Evolutionary conservation across 2,329 filamentous ascomycete species (phyloP).

Genomic region (Hansfordia pulvinata): DNA sequence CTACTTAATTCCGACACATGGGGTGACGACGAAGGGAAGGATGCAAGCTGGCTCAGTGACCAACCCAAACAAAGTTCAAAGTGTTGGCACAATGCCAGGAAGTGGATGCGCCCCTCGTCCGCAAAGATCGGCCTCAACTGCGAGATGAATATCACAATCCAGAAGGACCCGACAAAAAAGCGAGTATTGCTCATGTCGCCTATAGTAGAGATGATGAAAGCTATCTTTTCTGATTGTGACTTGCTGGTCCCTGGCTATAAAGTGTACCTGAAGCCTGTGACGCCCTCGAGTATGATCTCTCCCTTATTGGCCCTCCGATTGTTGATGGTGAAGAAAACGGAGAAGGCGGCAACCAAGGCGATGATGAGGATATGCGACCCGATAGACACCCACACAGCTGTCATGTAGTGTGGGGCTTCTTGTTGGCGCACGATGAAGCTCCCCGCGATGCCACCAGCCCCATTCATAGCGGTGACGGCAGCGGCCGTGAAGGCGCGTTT

Average conservation of each 20-base stretch:
- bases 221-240: too few species aligned
- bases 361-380: constrained; percentile 49
- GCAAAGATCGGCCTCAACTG: too few species aligned
- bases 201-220: too few species aligned
- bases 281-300: constrained; percentile 33
- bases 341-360: constrained; percentile 33
- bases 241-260: constrained; percentile 6
- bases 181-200: background rate
- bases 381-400: constrained; percentile 55
- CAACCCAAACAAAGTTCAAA: too few species aligned
- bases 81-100: too few species aligned
- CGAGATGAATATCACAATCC: too few species aligned
- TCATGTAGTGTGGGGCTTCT: constrained; percentile 49
- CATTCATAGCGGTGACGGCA: constrained; percentile 45
- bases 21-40: too few species aligned
- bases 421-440: constrained; percentile 49
- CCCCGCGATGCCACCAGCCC: constrained; percentile 49
- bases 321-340: constrained; percentile 34
- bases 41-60: too few species aligned
- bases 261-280: constrained; percentile 17
- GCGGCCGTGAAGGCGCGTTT: constrained; percentile 49
- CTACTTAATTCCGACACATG: too few species aligned
- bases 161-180: background rate
- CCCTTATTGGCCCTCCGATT: constrained; percentile 35
- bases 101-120: too few species aligned